These are phyloP conservation scores for Alternaria gansuensis DNA, from an alignment of 2,329 filamentous ascomycete species.

Conservation along the genomic window DNA sequence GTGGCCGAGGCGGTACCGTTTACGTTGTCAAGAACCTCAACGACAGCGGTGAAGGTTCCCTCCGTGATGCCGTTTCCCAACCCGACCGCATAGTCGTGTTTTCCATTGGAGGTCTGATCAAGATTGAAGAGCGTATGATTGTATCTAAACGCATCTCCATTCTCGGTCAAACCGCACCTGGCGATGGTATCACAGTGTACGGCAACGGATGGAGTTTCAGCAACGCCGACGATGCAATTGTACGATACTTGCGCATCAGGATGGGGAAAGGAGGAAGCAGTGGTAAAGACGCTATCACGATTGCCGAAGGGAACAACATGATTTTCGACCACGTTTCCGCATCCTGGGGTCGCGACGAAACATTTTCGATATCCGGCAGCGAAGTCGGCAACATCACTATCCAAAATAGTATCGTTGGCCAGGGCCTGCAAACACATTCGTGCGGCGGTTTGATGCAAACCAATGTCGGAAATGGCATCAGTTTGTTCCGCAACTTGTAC, in stretches of 20 bases:
- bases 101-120: conserved; percentile 61
- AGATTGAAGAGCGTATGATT: conserved; percentile 58
- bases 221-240: conserved; percentile 63
- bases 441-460: conserved; percentile 64
- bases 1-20: conserved; percentile 58
- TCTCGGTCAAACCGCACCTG: conserved; percentile 62
- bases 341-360: conserved; percentile 66
- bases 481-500: conserved; percentile 64
- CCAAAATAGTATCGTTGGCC: conserved; percentile 63
- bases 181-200: conserved; percentile 62
- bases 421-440: conserved; percentile 64
- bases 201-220: conserved; percentile 65
- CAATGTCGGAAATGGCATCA: conserved; percentile 56
- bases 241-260: conserved; percentile 65
- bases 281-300: conserved; percentile 64
- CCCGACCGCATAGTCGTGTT: conserved; percentile 62
- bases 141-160: conserved; percentile 61
- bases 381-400: conserved; percentile 60
- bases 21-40: conserved; percentile 62
- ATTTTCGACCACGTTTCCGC: conserved; percentile 66
- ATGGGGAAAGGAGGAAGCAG: conserved; percentile 62
- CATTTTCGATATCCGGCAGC: conserved; percentile 61
- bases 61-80: conserved; percentile 61
- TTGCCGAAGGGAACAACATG: conserved; percentile 63
- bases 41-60: conserved; percentile 60